Conservation (phyloP, 768 basidiomycete species). For the Boletus huronensis region DNA sequence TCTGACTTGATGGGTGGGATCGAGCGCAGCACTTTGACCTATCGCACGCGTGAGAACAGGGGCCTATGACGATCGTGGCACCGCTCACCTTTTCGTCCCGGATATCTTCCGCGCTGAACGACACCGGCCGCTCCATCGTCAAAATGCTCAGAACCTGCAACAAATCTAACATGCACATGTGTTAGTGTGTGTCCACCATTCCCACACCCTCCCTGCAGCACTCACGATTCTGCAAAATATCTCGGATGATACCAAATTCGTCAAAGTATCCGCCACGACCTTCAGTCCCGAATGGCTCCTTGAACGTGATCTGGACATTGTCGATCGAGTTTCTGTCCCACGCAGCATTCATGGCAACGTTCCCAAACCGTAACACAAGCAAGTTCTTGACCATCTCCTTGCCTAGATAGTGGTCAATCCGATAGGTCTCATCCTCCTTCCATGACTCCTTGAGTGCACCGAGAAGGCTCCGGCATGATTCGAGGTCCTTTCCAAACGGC, state of each 20-base stretch:
- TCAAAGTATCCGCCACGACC: slow-evolving; percentile 99
- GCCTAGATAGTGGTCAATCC: slow-evolving; percentile 98
- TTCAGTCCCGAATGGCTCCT: slow-evolving; percentile 98
- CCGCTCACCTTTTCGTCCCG: slow-evolving; percentile 89
- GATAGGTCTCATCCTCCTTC: slow-evolving; percentile 97
- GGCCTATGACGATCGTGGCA: neutral
- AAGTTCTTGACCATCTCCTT: slow-evolving; percentile 99
- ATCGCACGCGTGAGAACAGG: slow-evolving; percentile 15
- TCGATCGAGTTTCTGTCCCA: slow-evolving; percentile 97
- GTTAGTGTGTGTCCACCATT: slow-evolving; percentile 12
- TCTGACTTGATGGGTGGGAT: slow-evolving; percentile 76
- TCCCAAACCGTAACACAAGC: slow-evolving; percentile 93
- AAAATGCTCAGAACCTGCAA: slow-evolving; percentile 92
- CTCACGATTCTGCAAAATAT: slow-evolving; percentile 97
- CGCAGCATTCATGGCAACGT: slow-evolving; percentile 79
- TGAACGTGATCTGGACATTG: slow-evolving; percentile 99
- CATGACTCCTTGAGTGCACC: slow-evolving; percentile 79
- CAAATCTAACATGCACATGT: slow-evolving; percentile 56
- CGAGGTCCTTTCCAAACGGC: slow-evolving; percentile 94
- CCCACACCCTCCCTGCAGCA: slow-evolving; percentile 19
- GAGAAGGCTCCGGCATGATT: slow-evolving; percentile 78
- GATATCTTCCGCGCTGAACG: slow-evolving; percentile 95
- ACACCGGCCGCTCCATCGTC: slow-evolving; percentile 98
- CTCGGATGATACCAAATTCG: slow-evolving; percentile 98
- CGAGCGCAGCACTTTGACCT: slow-evolving; percentile 95